Evolutionary conservation across 371 early-diverging fungal genomes (phyloP).

Genomic region (Rhizopus stolonifer): DNA sequence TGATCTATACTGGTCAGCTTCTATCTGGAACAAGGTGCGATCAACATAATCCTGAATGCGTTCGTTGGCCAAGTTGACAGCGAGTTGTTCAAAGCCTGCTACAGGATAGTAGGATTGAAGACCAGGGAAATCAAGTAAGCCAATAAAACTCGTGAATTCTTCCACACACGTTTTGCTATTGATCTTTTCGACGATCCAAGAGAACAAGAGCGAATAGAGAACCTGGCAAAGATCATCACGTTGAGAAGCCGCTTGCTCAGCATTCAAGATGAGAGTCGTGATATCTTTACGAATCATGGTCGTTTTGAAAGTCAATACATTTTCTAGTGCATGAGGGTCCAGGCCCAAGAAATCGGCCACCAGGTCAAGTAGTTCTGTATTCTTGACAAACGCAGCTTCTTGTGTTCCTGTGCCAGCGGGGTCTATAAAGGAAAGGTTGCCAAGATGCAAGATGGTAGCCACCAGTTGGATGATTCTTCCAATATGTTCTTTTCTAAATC

Average conservation of each 20-base stretch:
- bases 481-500: constrained; percentile 79
- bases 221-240: constrained; percentile 78
- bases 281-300: constrained; percentile 76
- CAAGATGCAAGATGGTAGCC: constrained; percentile 88
- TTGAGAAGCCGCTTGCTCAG: constrained; percentile 70
- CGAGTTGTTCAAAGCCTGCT: constrained; percentile 72
- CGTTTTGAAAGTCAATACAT: constrained; percentile 86
- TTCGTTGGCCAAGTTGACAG: constrained; percentile 82
- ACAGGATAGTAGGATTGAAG: constrained; percentile 24
- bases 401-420: constrained; percentile 49
- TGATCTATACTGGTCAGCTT: constrained; percentile 36
- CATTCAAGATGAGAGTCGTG: constrained; percentile 84
- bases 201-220: constrained; percentile 81
- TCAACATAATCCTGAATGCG: constrained; percentile 68
- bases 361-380: constrained; percentile 74
- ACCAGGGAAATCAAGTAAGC: constrained; percentile 71
- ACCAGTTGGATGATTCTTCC: constrained; percentile 83
- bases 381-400: constrained; percentile 75
- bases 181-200: constrained; percentile 88
- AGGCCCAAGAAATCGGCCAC: constrained; percentile 88
- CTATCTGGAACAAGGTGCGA: constrained; percentile 59
- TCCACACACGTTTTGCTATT: constrained; percentile 75
- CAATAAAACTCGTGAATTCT: constrained; percentile 68
- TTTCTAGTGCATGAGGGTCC: constrained; percentile 75
- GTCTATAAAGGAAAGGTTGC: constrained; percentile 83